Conservation (phyloP, 2,329 filamentous ascomycete species). For the Diaporthe citri region DNA sequence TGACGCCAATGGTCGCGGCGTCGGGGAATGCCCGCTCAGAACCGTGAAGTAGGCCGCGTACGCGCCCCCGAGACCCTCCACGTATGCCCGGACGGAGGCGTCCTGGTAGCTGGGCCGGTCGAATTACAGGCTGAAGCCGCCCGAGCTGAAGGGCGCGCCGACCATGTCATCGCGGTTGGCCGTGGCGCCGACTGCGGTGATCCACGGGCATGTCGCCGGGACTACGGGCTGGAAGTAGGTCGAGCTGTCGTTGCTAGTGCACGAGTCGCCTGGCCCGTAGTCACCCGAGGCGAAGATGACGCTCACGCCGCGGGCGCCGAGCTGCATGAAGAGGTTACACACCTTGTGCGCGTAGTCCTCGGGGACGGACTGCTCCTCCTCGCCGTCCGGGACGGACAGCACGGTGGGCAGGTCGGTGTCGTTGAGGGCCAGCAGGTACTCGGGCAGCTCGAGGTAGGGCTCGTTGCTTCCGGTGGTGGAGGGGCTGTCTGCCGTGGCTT, state of each 20-base stretch:
- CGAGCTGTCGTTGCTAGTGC: conserved; percentile 60
- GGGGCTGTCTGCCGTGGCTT: neutral
- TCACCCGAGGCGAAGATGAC: conserved; percentile 71
- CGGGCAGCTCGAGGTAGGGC: conserved; percentile 60
- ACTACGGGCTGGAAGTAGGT: conserved; percentile 66
- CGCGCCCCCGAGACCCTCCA: conserved; percentile 43
- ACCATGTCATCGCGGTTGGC: conserved; percentile 55
- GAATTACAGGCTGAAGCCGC: conserved; percentile 63
- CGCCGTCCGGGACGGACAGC: conserved; percentile 75
- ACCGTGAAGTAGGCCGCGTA: conserved; percentile 55
- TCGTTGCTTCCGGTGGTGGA: neutral
- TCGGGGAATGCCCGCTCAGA: conserved; percentile 59
- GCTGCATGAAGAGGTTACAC: conserved; percentile 73
- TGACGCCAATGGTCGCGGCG: conserved; percentile 66
- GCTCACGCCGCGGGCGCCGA: conserved; percentile 76
- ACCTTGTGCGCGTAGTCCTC: conserved; percentile 70
- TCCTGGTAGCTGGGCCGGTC: conserved; percentile 56
- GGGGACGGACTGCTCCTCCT: conserved; percentile 75
- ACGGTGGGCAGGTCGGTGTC: conserved; percentile 68
- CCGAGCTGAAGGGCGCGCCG: conserved; percentile 59
- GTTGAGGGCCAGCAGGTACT: conserved; percentile 61
- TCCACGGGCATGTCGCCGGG: conserved; percentile 68
- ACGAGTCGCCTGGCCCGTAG: conserved; percentile 56
- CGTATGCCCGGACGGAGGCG: conserved; percentile 52
- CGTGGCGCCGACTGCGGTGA: conserved; percentile 72